Conservation (phyloP, 495 filamentous ascomycete genomes). For the Choiromyces venosus region DNA sequence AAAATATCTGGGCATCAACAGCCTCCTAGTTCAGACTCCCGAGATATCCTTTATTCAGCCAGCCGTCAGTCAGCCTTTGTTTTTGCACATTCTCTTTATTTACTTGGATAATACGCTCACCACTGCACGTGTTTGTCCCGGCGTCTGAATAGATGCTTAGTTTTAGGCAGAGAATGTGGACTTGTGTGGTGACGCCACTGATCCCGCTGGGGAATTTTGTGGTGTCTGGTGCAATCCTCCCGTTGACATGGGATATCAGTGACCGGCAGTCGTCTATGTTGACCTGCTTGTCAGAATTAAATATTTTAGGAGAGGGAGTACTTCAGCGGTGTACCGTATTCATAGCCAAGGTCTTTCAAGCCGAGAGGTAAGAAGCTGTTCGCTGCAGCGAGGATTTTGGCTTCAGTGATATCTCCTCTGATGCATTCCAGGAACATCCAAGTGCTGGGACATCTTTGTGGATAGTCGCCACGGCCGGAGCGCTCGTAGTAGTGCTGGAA, state of each 20-base stretch:
- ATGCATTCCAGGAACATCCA: slow-evolving; percentile 59
- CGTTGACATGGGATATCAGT: slow-evolving; percentile 46
- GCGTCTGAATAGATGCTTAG: slow-evolving; percentile 62
- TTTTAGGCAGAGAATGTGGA: slow-evolving; percentile 59
- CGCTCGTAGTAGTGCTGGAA: slow-evolving; percentile 4
- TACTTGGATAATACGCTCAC: slow-evolving; percentile 1
- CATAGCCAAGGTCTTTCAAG: slow-evolving; percentile 60
- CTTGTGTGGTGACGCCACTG: slow-evolving; percentile 51
- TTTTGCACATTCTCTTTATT: neutral
- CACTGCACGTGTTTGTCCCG: slow-evolving; percentile 57
- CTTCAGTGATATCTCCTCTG: slow-evolving; percentile 52
- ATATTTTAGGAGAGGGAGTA: slow-evolving; percentile 16
- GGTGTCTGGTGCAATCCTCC: slow-evolving; percentile 53
- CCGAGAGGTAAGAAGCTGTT: slow-evolving; percentile 50
- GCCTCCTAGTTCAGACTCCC: slow-evolving; percentile 58
- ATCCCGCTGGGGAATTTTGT: slow-evolving; percentile 60
- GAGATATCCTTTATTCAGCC: slow-evolving; percentile 50
- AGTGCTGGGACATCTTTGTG: slow-evolving; percentile 46
- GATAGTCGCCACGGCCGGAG: slow-evolving; percentile 9
- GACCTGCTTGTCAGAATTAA: slow-evolving; percentile 10
- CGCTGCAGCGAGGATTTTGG: slow-evolving; percentile 51
- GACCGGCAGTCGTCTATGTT: slow-evolving; percentile 63
- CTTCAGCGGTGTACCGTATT: slow-evolving; percentile 46
- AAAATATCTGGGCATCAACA: slow-evolving; percentile 57
- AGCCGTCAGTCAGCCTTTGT: slow-evolving; percentile 3